Percentiles rank a stretch among this genome's conserved stretches.
phyloP scores from a whole-genome alignment of 2,329 filamentous ascomycete species.

The Fusarium phyllophilum region DNA sequence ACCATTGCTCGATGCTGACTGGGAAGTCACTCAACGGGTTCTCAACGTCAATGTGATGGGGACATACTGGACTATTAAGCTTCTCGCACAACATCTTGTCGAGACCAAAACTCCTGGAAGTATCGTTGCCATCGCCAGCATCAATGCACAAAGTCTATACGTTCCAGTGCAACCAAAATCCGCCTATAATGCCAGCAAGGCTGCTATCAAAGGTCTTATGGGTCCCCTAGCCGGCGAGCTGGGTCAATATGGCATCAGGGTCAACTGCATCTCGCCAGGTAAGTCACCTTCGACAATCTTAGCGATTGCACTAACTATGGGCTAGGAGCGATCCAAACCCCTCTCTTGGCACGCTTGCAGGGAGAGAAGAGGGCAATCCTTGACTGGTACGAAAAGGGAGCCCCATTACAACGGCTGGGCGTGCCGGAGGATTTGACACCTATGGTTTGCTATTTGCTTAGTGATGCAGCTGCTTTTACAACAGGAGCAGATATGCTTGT shows the following conservation, averaged over 20 bases:
- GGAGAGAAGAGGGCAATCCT: background rate
- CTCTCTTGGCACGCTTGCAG: background rate
- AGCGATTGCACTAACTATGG: accelerated
- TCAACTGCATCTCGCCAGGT: background rate
- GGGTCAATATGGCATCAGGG: background rate
- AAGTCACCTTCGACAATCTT: background rate
- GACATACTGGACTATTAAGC: background rate
- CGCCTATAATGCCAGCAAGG: background rate
- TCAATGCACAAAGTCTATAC: background rate
- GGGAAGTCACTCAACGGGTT: background rate
- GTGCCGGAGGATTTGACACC: background rate
- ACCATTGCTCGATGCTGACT: background rate
- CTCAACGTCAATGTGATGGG: background rate
- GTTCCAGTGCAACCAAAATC: background rate
- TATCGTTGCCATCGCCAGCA: background rate
- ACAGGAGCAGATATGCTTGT: background rate
- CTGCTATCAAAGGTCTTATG: background rate
- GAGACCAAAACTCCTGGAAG: background rate
- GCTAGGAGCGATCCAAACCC: background rate
- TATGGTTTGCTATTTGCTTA: background rate
- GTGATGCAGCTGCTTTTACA: background rate
- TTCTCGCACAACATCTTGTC: background rate
- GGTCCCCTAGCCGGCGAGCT: background rate
- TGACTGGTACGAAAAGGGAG: background rate
- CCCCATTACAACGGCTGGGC: background rate